Conservation (phyloP, 1,284 basidiomycete species). For the Anthracocystis walkeri region DNA sequence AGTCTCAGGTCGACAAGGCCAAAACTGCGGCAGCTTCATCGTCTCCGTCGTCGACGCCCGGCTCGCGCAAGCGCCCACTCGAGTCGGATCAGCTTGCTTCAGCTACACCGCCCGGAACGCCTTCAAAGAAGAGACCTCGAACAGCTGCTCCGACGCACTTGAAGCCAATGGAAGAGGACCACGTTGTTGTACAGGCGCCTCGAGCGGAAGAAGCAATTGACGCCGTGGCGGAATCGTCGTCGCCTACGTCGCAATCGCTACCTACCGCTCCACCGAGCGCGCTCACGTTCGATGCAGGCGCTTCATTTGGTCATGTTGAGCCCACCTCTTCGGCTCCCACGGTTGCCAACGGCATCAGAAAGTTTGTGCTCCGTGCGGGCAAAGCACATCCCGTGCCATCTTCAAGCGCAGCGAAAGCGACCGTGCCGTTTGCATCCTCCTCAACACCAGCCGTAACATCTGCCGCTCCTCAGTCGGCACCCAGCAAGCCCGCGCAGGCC, state of each 20-base stretch:
- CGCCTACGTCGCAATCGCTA: not conserved
- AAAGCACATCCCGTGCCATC: constrained; percentile 9
- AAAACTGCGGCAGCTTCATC: constrained; percentile 3
- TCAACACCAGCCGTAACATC: not conserved
- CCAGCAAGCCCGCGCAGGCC: not conserved
- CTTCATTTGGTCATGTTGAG: not conserved
- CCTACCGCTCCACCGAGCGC: not conserved
- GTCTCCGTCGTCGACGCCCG: constrained; percentile 10
- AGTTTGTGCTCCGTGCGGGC: constrained; percentile 24
- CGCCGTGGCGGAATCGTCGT: not conserved
- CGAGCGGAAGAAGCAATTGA: not conserved
- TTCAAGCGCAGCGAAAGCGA: not conserved
- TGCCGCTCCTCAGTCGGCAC: not conserved
- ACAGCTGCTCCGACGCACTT: not conserved
- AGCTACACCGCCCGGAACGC: constrained; percentile 8
- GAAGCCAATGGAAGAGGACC: constrained; percentile 18
- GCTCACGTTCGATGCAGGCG: not conserved
- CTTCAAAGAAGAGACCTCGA: constrained; percentile 20
- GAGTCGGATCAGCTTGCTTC: constrained; percentile 18
- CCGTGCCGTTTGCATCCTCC: not conserved
- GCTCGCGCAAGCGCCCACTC: constrained; percentile 24
- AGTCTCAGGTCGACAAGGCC: constrained; percentile 9
- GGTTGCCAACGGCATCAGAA: constrained; percentile 29
- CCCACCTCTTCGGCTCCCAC: constrained; percentile 1
- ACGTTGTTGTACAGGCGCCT: not conserved